phyloP scores from a whole-genome alignment of 179 eudicot genomes.

The Vitellaria paradoxa region DNA sequence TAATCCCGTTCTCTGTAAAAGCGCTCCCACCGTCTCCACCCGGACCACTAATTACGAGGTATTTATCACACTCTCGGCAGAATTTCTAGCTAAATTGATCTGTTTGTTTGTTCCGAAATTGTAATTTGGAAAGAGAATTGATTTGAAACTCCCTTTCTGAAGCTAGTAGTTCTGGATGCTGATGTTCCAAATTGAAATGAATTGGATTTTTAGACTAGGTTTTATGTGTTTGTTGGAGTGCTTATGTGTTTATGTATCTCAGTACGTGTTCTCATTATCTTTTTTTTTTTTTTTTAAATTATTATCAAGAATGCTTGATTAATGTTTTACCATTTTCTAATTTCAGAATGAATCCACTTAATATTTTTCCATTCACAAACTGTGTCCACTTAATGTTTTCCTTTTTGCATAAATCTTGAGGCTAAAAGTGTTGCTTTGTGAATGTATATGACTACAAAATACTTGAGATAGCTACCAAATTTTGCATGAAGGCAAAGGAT shows the following conservation, averaged over 20 bases:
- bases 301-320: neutral
- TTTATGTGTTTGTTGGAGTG: neutral
- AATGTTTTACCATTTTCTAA: neutral
- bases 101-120: neutral
- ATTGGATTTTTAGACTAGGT: neutral
- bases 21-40: constrained; percentile 35
- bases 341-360: neutral
- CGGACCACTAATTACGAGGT: constrained; percentile 65
- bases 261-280: neutral
- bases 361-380: neutral
- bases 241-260: neutral
- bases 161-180: neutral
- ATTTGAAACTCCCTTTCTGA: neutral
- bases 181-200: neutral
- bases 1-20: constrained; percentile 29
- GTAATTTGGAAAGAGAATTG: no score
- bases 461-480: neutral
- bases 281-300: no score
- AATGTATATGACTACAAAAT: neutral
- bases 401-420: neutral
- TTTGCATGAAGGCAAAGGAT: neutral
- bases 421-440: neutral
- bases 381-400: neutral
- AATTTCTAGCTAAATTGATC: neutral
- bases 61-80: neutral